Base-by-base conservation (phyloP, 176 grass and related monocot species). In the Oryza officinalis region DNA sequence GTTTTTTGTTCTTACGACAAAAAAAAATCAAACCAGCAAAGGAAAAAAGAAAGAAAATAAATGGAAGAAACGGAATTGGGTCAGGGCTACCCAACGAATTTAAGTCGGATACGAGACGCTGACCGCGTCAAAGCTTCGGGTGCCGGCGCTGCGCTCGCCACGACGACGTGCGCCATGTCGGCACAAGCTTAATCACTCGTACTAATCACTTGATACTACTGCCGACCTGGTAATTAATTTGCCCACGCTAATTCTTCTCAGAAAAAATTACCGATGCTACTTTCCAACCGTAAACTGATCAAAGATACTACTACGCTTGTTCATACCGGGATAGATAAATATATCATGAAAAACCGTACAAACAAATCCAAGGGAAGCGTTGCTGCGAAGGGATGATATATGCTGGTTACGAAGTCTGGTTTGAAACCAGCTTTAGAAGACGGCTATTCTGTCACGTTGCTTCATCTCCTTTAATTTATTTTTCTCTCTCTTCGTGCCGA, bases 371-470 rank as follows among this genome's bases (percentile, higher is more conserved):
- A 57, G 20, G 52, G 52, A 57, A 57, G 20, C 18, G 52, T 15
- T 23, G 57, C 57, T 11, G 57, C 7, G 8, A 54, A 4, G 66
- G 11, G 6, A 57, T 57, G 18, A n/a, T 11, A 41, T 10, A 41
- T 22, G 52, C 18, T 3, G 52, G 1, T 50, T 50, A 50, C 47
- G 8, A 13, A 17, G 22, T 12, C 45, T 52, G 25, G 74, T 90
- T 68, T 90, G 83, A 90, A 83, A 83, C 59, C 44, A 10, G 66
- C 83, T 49, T 82, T 82, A 30, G 3, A 38, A 8, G 79, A 68
- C 83, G 79, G 78, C 83, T 82, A 68, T 68, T 86, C 25, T 9
- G 66, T 27, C 88, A 82, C 78, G 83, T 86, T 87, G 70, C 71
- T 12, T 49, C 9, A 13, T 17, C 32, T 3, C 13, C 3, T 49